These are phyloP conservation scores for Boletus rubropictus DNA, from an alignment of 768 basidiomycete genomes.

Conservation along the genomic window DNA sequence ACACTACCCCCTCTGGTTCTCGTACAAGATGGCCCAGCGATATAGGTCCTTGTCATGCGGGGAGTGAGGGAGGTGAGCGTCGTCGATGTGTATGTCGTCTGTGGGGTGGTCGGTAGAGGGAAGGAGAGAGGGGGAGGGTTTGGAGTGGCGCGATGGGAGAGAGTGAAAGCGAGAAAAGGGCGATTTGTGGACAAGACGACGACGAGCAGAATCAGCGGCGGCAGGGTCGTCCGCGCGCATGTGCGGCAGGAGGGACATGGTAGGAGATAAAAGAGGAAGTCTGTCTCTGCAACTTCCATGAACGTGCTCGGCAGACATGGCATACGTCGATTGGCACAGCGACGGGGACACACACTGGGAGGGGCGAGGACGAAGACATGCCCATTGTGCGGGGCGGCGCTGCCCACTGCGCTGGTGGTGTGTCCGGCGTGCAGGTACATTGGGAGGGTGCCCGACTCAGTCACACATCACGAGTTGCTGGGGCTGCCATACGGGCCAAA, in stretches of 20 bases:
- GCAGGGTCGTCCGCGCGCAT: conserved; percentile 39
- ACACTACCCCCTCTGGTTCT: conserved; percentile 76
- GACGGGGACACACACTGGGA: conserved; percentile 14
- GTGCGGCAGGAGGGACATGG: conserved; percentile 33
- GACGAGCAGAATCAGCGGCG: conserved; percentile 43
- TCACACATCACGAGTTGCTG: conserved; percentile 65
- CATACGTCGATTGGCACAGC: conserved; percentile 6
- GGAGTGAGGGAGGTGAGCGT: conserved; percentile 16
- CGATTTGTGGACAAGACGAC: conserved; percentile 37
- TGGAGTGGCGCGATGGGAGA: conserved; percentile 25
- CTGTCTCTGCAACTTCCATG: background rate
- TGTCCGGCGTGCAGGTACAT: conserved; percentile 72
- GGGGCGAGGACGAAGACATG: conserved; percentile 34
- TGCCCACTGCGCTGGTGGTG: conserved; percentile 66
- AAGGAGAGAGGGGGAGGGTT: background rate
- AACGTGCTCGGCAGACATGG: conserved; percentile 13
- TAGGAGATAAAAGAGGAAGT: conserved; percentile 2
- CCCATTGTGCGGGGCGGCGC: conserved; percentile 53
- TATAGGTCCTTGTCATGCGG: conserved; percentile 47
- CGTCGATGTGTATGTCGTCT: conserved; percentile 32
- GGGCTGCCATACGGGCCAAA: conserved; percentile 56
- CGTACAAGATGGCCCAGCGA: conserved; percentile 74
- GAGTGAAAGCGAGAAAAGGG: conserved; percentile 31
- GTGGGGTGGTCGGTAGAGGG: background rate
- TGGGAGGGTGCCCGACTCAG: conserved; percentile 46